Evolutionary conservation across 2,329 filamentous ascomycete species (phyloP), one percentile per base, ranked within the genome.

Genomic region (Microsporum canis): DNA sequence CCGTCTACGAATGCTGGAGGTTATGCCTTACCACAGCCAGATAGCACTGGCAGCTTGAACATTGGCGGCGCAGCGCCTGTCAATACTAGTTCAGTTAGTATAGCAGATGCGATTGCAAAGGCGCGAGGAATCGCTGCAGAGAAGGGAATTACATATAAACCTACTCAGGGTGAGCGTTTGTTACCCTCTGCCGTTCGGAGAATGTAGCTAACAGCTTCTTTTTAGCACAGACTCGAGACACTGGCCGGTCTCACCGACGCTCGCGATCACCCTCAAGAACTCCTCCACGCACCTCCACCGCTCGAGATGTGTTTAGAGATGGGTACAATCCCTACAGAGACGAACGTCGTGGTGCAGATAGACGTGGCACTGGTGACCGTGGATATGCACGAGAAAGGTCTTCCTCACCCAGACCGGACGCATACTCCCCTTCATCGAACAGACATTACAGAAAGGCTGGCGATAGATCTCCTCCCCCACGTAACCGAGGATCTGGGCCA

Each of bases 311-410:
- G 62, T 88, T 84, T 73, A 83, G 87, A 73, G 88, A 90, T 72
- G 86, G 85, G 70, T 85, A 87, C 75, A 92, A 89, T 70, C 88
- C 88, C 27, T 95, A 94, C 73, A 82, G 89, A 71, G 90, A 95
- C 71, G 89, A 95, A 73, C 85, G 91, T 68, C 86, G 90, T 67
- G 85, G 84, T 68, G 85, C 88, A 64, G 79, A 82, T 64, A 81
- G 82, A 64, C 73, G 79, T 62, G 76, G 77, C 31, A 75, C 71
- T 45, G 75, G 77, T 67, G 79, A 79, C 68, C 76, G 80, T 65
- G 78, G 79, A 58, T 86, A 83, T 72, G 83, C 82, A 62, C 81
- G 86, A 69, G 87, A 66, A 7, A 83, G 89, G 63, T 92, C 89
- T 14, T 87, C 85, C 71, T 90, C 88, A 51, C 86, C 85, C 41